Evolutionary conservation across 1,284 basidiomycete species (phyloP).

Genomic region (Boletus smithii): DNA sequence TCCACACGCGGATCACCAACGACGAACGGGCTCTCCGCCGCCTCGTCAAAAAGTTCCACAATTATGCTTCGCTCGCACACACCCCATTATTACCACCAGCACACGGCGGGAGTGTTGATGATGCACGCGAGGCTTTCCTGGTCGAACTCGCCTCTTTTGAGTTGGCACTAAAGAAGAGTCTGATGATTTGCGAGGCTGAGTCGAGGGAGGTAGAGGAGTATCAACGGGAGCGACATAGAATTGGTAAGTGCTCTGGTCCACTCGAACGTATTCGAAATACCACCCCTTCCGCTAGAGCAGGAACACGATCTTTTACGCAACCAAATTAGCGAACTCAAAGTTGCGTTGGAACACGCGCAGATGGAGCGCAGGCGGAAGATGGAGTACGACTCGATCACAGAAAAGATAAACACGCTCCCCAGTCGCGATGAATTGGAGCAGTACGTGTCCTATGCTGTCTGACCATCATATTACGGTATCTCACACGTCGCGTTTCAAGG

Average conservation of each 20-base stretch:
- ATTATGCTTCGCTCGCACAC: conserved; percentile 58
- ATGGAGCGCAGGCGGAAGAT: conserved; percentile 70
- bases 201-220: conserved; percentile 78
- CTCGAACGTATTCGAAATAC: neutral
- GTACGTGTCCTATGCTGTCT: conserved; percentile 41
- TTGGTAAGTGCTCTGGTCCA: conserved; percentile 48
- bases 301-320: conserved; percentile 61
- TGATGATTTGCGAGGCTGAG: conserved; percentile 79
- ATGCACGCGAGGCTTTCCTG: conserved; percentile 73
- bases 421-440: conserved; percentile 68
- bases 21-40: conserved; percentile 70
- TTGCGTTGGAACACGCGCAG: conserved; percentile 71
- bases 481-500: conserved; percentile 37
- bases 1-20: conserved; percentile 72
- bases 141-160: conserved; percentile 74
- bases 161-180: conserved; percentile 66
- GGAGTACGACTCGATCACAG: conserved; percentile 77
- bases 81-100: conserved; percentile 42
- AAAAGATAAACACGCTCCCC: conserved; percentile 76
- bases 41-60: conserved; percentile 75
- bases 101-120: conserved; percentile 46
- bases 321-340: conserved; percentile 75
- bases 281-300: conserved; percentile 44
- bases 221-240: conserved; percentile 61
- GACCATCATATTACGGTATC: neutral